Evolutionary conservation across 345 rosid species (phyloP).

Genomic region (Eucalyptus melliodora): DNA sequence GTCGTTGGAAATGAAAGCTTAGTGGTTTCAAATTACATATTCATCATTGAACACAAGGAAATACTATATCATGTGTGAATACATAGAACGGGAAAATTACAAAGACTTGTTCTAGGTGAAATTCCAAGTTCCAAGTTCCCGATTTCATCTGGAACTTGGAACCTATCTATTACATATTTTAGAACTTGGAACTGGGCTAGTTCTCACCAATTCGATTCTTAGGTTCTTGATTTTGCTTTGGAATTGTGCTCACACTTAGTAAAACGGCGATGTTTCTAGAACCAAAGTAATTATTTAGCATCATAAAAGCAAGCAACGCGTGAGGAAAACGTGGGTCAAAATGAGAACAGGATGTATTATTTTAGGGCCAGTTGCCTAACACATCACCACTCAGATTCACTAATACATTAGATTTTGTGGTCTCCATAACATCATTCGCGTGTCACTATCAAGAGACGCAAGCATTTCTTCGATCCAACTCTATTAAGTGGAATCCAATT

Average conservation of each 20-base stretch:
- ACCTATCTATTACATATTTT: no score
- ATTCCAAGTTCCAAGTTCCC: fast-evolving
- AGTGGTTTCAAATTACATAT: no score
- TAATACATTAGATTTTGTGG: not conserved
- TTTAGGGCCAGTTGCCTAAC: not conserved
- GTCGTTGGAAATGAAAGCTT: no score
- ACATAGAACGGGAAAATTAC: no score
- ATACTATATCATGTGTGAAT: fast-evolving
- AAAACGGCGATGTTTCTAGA: not conserved
- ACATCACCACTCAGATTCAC: not conserved
- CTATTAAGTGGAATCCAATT: not conserved
- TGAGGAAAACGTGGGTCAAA: not conserved
- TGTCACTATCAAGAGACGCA: not conserved
- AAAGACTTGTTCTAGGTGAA: no score
- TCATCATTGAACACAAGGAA: fast-evolving
- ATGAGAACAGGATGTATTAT: not conserved
- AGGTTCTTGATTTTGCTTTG: no score
- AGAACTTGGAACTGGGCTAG: no score
- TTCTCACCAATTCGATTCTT: fast-evolving
- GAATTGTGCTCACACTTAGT: not conserved
- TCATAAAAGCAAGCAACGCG: not conserved
- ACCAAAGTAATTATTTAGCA: not conserved
- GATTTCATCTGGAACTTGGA: fast-evolving
- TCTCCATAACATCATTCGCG: not conserved
- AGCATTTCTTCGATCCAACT: not conserved